These are phyloP conservation scores for Peterozyma toletana DNA, from an alignment of 805 yeast species.

Conservation along the genomic window DNA sequence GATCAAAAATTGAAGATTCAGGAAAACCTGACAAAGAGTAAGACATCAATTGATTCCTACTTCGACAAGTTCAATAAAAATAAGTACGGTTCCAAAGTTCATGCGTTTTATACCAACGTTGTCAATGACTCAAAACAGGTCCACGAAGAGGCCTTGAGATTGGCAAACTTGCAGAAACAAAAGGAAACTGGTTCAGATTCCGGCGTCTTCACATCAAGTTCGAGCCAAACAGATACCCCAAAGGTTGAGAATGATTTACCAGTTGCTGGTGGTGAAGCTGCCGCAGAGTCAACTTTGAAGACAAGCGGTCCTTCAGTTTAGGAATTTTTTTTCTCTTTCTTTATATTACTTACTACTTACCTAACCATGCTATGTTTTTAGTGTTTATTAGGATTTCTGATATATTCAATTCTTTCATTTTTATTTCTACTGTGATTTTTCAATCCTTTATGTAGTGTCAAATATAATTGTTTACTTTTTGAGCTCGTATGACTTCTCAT, in stretches of 20 bases:
- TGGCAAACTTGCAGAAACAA: slow-evolving; percentile 51
- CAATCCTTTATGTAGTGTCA: not conserved
- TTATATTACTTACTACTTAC: too few species aligned
- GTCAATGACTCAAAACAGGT: slow-evolving; percentile 54
- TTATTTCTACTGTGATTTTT: not conserved
- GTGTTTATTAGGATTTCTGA: too few species aligned
- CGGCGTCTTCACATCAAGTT: too few species aligned
- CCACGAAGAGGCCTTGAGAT: slow-evolving; percentile 67
- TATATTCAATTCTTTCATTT: not conserved
- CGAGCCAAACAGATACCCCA: too few species aligned
- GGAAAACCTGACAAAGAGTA: slow-evolving; percentile 28
- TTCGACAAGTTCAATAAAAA: slow-evolving; percentile 37
- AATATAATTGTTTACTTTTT: not conserved
- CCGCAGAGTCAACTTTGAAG: too few species aligned
- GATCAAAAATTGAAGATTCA: slow-evolving; percentile 35
- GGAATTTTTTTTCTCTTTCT: too few species aligned
- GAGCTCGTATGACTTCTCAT: not conserved
- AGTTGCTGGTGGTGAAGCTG: too few species aligned
- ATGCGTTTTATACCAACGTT: slow-evolving; percentile 49
- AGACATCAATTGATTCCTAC: slow-evolving; percentile 32
- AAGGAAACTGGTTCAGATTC: slow-evolving; percentile 5
- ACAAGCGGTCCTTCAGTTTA: too few species aligned
- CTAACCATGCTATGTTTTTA: too few species aligned
- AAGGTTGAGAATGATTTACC: too few species aligned
- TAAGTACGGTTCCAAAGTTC: slow-evolving; percentile 52